Percentiles rank a stretch among this genome's conserved stretches.
Evolutionary conservation across 2,329 filamentous ascomycete species (phyloP).

Genomic region (Paradendryphiella salina): DNA sequence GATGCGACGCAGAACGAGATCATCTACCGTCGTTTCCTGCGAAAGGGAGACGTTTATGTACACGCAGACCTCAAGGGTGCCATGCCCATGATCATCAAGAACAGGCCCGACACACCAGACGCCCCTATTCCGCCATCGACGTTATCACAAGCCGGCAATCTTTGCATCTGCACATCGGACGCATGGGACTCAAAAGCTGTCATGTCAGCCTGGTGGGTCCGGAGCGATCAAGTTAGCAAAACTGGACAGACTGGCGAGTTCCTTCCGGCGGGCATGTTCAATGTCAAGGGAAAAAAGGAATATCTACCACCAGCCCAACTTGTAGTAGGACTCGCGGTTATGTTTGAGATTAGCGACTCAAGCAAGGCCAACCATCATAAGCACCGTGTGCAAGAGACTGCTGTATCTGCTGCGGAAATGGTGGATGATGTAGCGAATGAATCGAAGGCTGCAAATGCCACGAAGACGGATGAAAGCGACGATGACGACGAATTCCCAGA

Average conservation of each 20-base stretch:
- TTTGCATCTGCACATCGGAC: slow-evolving; percentile 80
- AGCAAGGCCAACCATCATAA: slow-evolving; percentile 80
- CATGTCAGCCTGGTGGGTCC: slow-evolving; percentile 96
- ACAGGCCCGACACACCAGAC: slow-evolving; percentile 74
- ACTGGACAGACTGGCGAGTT: slow-evolving; percentile 78
- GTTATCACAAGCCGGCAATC: slow-evolving; percentile 81
- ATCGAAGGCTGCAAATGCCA: slow-evolving; percentile 19
- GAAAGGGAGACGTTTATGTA: slow-evolving; percentile 88
- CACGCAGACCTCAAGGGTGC: slow-evolving; percentile 88
- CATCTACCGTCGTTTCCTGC: slow-evolving; percentile 82
- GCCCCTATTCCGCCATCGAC: slow-evolving; percentile 91
- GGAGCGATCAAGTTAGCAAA: slow-evolving; percentile 87
- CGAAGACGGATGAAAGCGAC: slow-evolving; percentile 39
- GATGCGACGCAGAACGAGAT: slow-evolving; percentile 90
- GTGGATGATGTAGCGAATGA: slow-evolving; percentile 22
- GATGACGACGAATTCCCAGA: slow-evolving; percentile 54
- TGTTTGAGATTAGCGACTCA: slow-evolving; percentile 87
- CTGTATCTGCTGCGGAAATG: slow-evolving; percentile 27
- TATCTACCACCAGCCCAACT: slow-evolving; percentile 85
- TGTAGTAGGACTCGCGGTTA: slow-evolving; percentile 80
- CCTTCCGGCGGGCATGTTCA: slow-evolving; percentile 75
- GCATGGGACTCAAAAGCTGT: slow-evolving; percentile 97
- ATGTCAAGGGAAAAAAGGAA: slow-evolving; percentile 84
- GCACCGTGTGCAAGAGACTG: slow-evolving; percentile 62
- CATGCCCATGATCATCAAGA: slow-evolving; percentile 86